These are phyloP conservation scores for Ilyonectria mors-panacis DNA, from an alignment of 2,329 filamentous ascomycete species.

Conservation along the genomic window DNA sequence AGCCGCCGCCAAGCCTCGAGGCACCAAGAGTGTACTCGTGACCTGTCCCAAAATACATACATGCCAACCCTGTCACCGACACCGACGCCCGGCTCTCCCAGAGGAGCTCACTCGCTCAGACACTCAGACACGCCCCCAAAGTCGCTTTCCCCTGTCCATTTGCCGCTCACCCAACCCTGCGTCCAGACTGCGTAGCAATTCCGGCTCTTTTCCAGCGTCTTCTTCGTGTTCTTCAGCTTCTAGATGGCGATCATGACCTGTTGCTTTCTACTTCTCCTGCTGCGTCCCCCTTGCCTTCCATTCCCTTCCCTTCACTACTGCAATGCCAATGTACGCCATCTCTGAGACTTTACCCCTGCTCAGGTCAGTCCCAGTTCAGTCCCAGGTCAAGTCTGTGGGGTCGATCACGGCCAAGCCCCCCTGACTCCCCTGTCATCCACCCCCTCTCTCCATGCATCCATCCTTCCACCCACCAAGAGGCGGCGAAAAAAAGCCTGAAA, in stretches of 20 bases:
- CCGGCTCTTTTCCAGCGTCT: background rate
- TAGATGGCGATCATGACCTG: background rate
- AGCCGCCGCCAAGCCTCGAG: conserved; percentile 29
- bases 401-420: conserved; percentile 19
- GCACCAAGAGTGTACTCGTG: conserved; percentile 36
- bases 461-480: conserved; percentile 7
- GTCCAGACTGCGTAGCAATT: background rate
- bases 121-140: background rate
- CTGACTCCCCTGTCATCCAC: conserved; percentile 7
- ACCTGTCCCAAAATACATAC: conserved; percentile 35
- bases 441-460: conserved; percentile 5
- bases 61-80: conserved; percentile 12
- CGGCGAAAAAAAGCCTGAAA: conserved; percentile 18
- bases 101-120: background rate
- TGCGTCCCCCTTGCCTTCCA: background rate
- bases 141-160: background rate
- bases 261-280: too few species aligned
- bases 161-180: background rate
- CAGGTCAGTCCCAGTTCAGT: conserved; percentile 12
- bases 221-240: background rate
- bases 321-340: conserved; percentile 11
- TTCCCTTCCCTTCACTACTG: background rate
- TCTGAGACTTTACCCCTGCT: background rate
- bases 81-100: background rate
- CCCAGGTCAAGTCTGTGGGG: conserved; percentile 23